Base-by-base conservation (phyloP, 805 yeast species). In the Metschnikowia bowlesiae region DNA sequence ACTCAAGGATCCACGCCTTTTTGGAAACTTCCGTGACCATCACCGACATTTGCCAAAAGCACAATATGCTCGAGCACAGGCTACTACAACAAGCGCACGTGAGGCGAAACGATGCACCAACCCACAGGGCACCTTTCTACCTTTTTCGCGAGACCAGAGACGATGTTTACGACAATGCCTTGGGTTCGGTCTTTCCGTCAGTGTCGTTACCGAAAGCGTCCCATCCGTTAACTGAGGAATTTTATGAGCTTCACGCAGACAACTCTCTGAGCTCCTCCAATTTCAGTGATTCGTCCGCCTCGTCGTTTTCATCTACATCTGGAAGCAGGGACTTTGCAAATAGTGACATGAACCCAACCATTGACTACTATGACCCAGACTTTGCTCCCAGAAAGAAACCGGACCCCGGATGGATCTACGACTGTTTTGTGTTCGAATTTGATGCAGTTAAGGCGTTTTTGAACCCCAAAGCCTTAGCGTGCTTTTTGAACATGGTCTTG, bases 61-160 rank as follows among this genome's bases (percentile, higher is more conserved):
- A 70, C 10, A 70, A 80, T 51, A 76, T 76, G 53, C 63, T 62
- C 0, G 74, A 75, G 10, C 77, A 79, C 39, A 66, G 81, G 46
- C 59, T 62, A 8, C 60, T 68, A 16, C 97, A 91, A 62, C 83
- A 83, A 47, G 71, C 73, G 2, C 96, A 87, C 64, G 67, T 91
- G 1, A 68, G 79, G 16, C 55, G 71, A 6, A 87, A 89, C 58
- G 99, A 94, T 71, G 86, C 87, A 0, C 89, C 96, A 0, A 89
- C 82, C 54, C 94, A 89, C 57, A 69, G 99, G 49, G 72, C 83
- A 18, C 84, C 94, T 0, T 91, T 89, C 62, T 65, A 92, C 30
- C 63, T 92, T 8, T 76, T 79, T 3, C 75, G 74, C 6, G 73
- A 75, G 11, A 67, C 69, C 11, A 77, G 84, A 48, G 78, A 76